These are phyloP conservation scores for Furcasterigmium furcatum DNA, from an alignment of 2,329 filamentous ascomycete species.

Conservation along the genomic window DNA sequence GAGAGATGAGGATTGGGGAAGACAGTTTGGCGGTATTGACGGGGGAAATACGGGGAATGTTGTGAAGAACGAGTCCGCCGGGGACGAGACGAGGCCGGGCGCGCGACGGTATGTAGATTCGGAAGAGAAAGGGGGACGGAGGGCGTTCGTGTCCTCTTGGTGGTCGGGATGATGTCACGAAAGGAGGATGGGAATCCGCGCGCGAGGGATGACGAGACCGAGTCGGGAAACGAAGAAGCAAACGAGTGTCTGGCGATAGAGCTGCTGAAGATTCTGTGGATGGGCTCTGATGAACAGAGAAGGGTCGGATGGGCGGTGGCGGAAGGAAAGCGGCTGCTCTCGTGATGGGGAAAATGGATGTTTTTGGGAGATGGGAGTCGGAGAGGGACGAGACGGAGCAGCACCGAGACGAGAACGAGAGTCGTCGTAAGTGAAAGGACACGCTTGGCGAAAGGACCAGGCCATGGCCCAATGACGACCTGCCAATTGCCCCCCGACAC, in stretches of 20 bases:
- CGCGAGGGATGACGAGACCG: background rate
- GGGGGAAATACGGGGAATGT: conserved; percentile 10
- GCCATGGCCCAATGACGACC: background rate
- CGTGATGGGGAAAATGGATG: conserved; percentile 1
- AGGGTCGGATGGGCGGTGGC: background rate
- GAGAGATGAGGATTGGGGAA: conserved; percentile 81
- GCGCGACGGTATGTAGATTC: background rate
- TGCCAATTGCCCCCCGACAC: background rate
- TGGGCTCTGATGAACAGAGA: conserved; percentile 1
- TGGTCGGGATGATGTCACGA: conserved; percentile 12
- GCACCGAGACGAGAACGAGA: background rate
- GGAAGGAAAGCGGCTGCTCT: background rate
- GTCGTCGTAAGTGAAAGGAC: background rate
- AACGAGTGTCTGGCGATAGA: background rate
- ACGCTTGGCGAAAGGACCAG: background rate
- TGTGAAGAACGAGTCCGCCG: background rate
- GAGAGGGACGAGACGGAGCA: background rate
- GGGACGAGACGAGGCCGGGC: background rate
- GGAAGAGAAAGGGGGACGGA: background rate
- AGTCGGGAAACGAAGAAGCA: too few species aligned
- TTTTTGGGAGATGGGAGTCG: background rate
- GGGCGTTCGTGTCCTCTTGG: background rate
- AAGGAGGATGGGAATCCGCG: background rate
- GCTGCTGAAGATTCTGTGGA: background rate
- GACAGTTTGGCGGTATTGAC: conserved; percentile 92